Conservation (phyloP, 768 basidiomycete genomes). For the Psilocybe cubensis region DNA sequence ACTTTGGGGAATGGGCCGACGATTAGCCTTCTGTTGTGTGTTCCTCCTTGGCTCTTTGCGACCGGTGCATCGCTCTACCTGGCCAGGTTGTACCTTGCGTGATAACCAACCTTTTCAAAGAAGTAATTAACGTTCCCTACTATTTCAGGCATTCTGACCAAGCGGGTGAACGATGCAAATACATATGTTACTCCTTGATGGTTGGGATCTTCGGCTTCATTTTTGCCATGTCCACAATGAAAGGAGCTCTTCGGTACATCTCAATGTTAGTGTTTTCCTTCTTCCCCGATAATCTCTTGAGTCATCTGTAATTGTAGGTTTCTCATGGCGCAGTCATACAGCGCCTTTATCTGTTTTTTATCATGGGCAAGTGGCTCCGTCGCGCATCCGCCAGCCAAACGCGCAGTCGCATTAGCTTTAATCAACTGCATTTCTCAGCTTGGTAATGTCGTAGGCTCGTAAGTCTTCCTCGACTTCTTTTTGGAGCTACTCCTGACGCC, state of each 20-base stretch:
- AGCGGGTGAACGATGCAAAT: constrained; percentile 74
- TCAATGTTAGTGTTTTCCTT: constrained; percentile 49
- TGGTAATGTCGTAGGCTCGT: constrained; percentile 87
- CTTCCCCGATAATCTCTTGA: neutral
- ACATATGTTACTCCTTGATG: constrained; percentile 58
- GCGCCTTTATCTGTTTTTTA: constrained; percentile 69
- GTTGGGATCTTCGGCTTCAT: constrained; percentile 76
- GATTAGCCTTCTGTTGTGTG: constrained; percentile 74
- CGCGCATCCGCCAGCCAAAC: constrained; percentile 76
- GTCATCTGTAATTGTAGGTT: constrained; percentile 48
- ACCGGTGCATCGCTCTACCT: constrained; percentile 58
- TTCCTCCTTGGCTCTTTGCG: constrained; percentile 79
- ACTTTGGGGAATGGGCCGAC: constrained; percentile 74
- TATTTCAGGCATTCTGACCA: constrained; percentile 72
- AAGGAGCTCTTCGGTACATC: constrained; percentile 68
- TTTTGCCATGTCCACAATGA: constrained; percentile 74
- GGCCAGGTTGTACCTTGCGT: constrained; percentile 40
- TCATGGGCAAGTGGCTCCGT: constrained; percentile 57
- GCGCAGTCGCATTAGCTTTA: constrained; percentile 84
- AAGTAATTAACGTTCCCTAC: neutral
- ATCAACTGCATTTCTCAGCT: constrained; percentile 83
- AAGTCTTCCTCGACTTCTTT: constrained; percentile 28
- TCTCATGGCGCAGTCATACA: constrained; percentile 75
- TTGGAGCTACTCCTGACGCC: neutral
- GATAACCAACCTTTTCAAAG: neutral